Evolutionary conservation across 2,329 filamentous ascomycete genomes (phyloP).

Genomic region (Septoria petroselini): DNA sequence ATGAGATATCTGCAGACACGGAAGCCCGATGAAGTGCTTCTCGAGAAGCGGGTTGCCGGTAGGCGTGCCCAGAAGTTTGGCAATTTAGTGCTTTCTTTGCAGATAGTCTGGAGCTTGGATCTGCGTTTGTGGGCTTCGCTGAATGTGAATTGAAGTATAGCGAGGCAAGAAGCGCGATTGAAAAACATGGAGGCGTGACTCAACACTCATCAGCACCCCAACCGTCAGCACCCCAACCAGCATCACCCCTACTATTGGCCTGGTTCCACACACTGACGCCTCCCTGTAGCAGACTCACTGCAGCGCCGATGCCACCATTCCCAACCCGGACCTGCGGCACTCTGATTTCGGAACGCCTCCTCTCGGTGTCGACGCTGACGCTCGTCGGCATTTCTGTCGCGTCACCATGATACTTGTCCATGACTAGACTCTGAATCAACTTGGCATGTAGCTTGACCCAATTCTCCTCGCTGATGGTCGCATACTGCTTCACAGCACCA

Average conservation of each 20-base stretch:
- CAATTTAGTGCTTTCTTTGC: no score
- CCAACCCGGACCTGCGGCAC: slow-evolving; percentile 24
- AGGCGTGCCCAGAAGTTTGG: no score
- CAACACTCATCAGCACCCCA: slow-evolving; percentile 27
- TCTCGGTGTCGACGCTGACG: slow-evolving; percentile 47
- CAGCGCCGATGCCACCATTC: slow-evolving; percentile 28
- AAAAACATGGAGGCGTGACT: background rate
- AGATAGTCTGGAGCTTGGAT: no score
- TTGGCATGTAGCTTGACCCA: slow-evolving; percentile 64
- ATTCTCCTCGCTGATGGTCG: slow-evolving; percentile 49
- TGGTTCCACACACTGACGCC: slow-evolving; percentile 30
- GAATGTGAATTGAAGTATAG: no score
- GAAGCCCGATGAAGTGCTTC: no score
- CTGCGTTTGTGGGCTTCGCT: no score
- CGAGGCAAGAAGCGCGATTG: no score
- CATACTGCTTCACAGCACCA: slow-evolving; percentile 46
- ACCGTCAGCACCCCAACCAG: slow-evolving; percentile 24
- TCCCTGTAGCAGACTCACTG: slow-evolving; percentile 28
- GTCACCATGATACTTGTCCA: slow-evolving; percentile 55
- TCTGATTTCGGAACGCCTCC: slow-evolving; percentile 14
- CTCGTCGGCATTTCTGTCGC: slow-evolving; percentile 29
- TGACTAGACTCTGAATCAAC: slow-evolving; percentile 58
- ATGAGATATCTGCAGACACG: no score
- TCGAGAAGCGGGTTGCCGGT: no score
- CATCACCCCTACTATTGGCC: slow-evolving; percentile 20